A percentile compares a stretch with the other conserved stretches of the same genome.
Conservation (phyloP, 768 basidiomycete genomes). For the Leccinum imitatum region DNA sequence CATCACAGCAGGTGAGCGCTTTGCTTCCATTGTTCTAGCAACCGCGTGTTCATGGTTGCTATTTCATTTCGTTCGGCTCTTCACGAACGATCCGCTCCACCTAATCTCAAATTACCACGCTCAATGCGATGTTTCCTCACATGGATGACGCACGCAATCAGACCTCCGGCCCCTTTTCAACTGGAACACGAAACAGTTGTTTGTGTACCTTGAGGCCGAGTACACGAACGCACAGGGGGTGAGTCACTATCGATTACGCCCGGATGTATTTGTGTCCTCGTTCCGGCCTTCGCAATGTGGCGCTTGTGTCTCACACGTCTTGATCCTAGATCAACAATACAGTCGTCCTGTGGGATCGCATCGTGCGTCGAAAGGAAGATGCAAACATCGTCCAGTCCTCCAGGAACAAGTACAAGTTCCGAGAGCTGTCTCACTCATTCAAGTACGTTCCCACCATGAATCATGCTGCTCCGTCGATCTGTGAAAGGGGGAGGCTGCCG, state of each 20-base stretch:
- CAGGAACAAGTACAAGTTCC: constrained; percentile 83
- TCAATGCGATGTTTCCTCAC: constrained; percentile 5
- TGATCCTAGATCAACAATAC: constrained; percentile 59
- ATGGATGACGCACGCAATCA: constrained; percentile 28
- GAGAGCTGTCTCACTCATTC: constrained; percentile 72
- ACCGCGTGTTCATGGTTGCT: constrained; percentile 25
- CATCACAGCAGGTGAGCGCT: constrained; percentile 65
- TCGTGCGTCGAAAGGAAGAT: constrained; percentile 77
- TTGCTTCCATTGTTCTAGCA: constrained; percentile 28
- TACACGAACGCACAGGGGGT: constrained; percentile 75
- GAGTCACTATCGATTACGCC: constrained; percentile 30
- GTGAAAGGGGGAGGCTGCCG: constrained; percentile 12
- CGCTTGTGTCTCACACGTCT: constrained; percentile 11
- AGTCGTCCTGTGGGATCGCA: constrained; percentile 91
- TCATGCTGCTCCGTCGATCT: not conserved
- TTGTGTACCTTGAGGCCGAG: constrained; percentile 84
- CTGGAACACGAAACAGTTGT: constrained; percentile 97
- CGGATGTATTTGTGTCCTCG: constrained; percentile 6
- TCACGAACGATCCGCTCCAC: constrained; percentile 15
- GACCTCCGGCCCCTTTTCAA: constrained; percentile 84
- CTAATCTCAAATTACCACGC: constrained; percentile 15
- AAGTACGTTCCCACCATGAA: constrained; percentile 48
- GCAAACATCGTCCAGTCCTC: constrained; percentile 51
- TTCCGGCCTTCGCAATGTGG: constrained; percentile 18
- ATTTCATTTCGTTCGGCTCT: constrained; percentile 25